Percentiles rank a stretch among this genome's conserved stretches.
Conservation (phyloP, 208 protist genomes). For the Crithidia expoeki region DNA sequence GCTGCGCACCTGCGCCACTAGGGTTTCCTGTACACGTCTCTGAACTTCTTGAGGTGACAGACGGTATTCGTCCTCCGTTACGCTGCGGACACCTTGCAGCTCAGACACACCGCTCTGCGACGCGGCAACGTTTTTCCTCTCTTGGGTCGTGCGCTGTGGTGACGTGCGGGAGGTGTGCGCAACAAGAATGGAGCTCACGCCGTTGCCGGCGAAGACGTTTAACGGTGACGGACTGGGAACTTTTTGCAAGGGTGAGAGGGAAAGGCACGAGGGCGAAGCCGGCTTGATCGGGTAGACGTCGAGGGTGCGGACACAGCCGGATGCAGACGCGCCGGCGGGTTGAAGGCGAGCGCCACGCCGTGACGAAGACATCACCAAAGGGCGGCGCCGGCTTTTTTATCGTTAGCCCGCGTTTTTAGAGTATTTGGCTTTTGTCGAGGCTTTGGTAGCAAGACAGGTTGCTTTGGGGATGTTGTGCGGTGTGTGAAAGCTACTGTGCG, state of each 20-base stretch:
- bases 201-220: background rate
- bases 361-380: background rate
- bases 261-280: background rate
- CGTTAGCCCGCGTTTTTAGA: background rate
- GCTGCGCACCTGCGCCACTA: constrained; percentile 25
- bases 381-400: background rate
- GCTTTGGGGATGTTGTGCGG: too few relatives aligned
- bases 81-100: background rate
- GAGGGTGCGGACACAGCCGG: constrained; percentile 28
- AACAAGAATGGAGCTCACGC: background rate
- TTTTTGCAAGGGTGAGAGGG: background rate
- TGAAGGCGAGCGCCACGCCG: background rate
- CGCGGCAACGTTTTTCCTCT: too few relatives aligned
- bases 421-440: too few relatives aligned
- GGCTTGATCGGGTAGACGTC: constrained; percentile 30
- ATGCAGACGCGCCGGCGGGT: background rate
- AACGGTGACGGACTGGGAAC: too few relatives aligned
- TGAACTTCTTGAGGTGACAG: constrained; percentile 27
- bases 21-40: constrained; percentile 21
- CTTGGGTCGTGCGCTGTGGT: background rate
- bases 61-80: constrained; percentile 27
- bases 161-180: background rate
- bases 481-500: background rate
- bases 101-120: too few relatives aligned
- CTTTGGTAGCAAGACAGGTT: too few relatives aligned